Conservation (phyloP, 1,284 basidiomycete species). For the Papiliotrema nemorosa region DNA sequence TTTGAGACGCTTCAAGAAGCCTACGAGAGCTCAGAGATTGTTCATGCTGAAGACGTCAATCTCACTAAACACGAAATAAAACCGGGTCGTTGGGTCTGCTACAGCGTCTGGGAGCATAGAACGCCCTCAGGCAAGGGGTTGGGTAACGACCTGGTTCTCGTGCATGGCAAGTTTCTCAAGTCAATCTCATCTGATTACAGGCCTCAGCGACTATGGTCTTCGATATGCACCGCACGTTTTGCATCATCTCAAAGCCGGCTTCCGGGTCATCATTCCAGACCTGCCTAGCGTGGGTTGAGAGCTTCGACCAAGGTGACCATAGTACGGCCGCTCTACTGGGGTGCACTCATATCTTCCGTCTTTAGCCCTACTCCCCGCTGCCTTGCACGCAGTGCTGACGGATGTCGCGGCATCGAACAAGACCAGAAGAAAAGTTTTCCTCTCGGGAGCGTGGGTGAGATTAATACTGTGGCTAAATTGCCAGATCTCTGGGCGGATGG, state of each 20-base stretch:
- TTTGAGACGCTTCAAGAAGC: conserved; percentile 30
- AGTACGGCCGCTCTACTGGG: conserved; percentile 51
- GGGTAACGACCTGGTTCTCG: conserved; percentile 43
- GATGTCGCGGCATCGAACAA: conserved; percentile 45
- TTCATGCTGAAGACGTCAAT: conserved; percentile 43
- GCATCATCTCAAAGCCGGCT: conserved; percentile 51
- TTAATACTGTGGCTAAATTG: conserved; percentile 26
- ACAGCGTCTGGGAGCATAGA: conserved; percentile 47
- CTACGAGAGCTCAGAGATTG: conserved; percentile 40
- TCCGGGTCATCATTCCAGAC: conserved; percentile 54
- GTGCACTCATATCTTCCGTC: conserved; percentile 52
- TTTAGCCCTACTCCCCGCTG: conserved; percentile 48
- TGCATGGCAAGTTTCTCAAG: conserved; percentile 42
- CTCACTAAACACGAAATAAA: conserved; percentile 37
- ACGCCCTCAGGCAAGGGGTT: conserved; percentile 36
- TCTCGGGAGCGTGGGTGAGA: conserved; percentile 51
- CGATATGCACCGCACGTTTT: conserved; percentile 50
- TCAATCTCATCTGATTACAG: conserved; percentile 17
- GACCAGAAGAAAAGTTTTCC: conserved; percentile 45
- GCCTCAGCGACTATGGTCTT: conserved; percentile 49
- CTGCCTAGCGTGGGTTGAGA: conserved; percentile 50
- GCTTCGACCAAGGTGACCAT: too few species aligned
- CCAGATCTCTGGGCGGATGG: conserved; percentile 30
- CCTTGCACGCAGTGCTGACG: conserved; percentile 51
- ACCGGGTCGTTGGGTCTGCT: conserved; percentile 47